Evolutionary conservation across 2,329 filamentous ascomycete species (phyloP), one percentile per base, ranked within the genome.

Genomic region (Cercospora citrullina): DNA sequence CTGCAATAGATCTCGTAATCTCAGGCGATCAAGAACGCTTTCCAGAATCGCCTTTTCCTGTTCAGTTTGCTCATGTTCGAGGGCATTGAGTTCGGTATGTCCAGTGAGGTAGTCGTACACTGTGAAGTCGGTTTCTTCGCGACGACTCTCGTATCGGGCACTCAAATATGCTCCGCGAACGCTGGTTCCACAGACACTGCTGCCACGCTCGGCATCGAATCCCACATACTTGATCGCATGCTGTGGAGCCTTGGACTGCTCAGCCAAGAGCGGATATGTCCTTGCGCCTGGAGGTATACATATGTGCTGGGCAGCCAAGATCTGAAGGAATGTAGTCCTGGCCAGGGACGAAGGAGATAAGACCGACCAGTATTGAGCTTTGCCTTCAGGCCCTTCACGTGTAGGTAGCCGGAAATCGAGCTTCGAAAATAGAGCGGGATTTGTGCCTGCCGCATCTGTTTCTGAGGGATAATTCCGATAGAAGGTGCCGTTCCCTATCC

Each of bases 81-180:
- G 81, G 0, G 92, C 88, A 75, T 98, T 97, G 68, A 97, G 83
- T 69, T 94, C 87, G 2, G 90, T 96, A 75, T 95, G 90, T 0
- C 93, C 93, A 14, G 88, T 85, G 18, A 99, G 80, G 77, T 93
- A 98, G 79, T 96, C 89, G 62, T 86, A 81, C 1, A 98, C 85
- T 0, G 91, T 92, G 80, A 94, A 96, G 79, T 98, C 95, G 1
- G 91, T 96, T 64, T 89, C 89, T 80, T 97, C 94, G 33, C 92
- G 86, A 42, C 90, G 84, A 68, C 91, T 94, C 83, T 99, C 95
- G 78, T 98, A 99, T 45, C 95, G 86, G 16, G 93, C 93, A 68
- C 92, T 93, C 18, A 98, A 82, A 77, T 97, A 97, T 4, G 93
- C 90, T 21, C 91, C 91, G n/a, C 87, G 84, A 0, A 86, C 85